Base-by-base conservation (phyloP, 768 basidiomycete species). In the Rhodotorula diobovata region DNA sequence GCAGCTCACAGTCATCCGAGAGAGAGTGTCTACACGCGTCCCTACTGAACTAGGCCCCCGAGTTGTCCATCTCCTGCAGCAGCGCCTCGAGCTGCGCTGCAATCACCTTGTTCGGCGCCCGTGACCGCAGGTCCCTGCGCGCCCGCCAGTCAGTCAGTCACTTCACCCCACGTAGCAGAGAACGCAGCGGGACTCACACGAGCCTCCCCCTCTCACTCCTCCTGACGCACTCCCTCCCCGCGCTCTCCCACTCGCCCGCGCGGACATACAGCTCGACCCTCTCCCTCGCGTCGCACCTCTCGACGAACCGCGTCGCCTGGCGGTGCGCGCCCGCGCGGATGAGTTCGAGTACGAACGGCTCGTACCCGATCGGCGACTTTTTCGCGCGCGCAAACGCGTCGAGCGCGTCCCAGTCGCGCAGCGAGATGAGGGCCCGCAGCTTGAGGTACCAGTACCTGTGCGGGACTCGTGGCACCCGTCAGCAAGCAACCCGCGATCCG, bases 341-440 rank as follows among this genome's bases (percentile, higher is more conserved):
- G 48, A 96, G 84, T 74, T 90, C 87, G 48, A 84, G 86, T 35
- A 93, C 92, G 79, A 93, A 93, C 1, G 89, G 85, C 78, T 97
- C 94, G 78, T 95, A 98, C 1, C 96, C 95, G 68, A 98, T 97
- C 9, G 95, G 94, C 80, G 90, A 92, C 75, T 91, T 86, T 81
- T 87, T 93, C 46, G 89, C 89, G 76, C 88, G 89, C 3, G 93
- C 87, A 79, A 99, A 95, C 0, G 84, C 79, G 59, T 97, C 93
- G 23, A 98, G 84, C 4, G 85, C 87, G 45, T 93, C 90, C 80
- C 93, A 98, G 80, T 96, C 92, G 68, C 87, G 84, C 32, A 85
- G 82, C n/a, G 85, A 84, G 18, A 89, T 88, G 66, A 98, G 81
- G 0, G 93, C 90, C 63, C 91, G 86, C 10, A 99, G 80, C 79